Evolutionary conservation across 371 early-diverging fungal species (phyloP).

Genomic region (Mortierella sp.): DNA sequence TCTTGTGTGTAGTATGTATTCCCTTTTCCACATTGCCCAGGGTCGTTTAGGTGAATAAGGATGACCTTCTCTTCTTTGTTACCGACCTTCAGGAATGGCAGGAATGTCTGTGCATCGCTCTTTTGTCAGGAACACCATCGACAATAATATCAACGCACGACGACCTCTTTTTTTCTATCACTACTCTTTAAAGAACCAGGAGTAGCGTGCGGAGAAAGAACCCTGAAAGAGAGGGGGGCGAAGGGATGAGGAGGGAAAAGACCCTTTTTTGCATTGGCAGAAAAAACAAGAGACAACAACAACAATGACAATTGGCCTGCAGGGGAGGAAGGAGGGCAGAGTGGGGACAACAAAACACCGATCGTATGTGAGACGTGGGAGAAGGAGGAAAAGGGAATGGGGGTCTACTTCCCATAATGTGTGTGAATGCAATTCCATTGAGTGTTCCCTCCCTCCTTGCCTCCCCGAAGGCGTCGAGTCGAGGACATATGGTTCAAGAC

Average conservation of each 20-base stretch:
- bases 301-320: neutral
- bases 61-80: neutral
- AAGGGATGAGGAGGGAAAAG: neutral
- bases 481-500: neutral
- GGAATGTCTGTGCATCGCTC: conserved; percentile 11
- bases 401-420: neutral
- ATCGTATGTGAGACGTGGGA: neutral
- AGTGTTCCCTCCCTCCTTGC: neutral
- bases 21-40: conserved; percentile 3
- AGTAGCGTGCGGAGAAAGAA: neutral
- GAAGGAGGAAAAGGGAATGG: neutral
- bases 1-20: neutral
- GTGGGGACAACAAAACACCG: conserved; percentile 4
- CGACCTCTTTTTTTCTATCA: neutral
- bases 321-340: neutral
- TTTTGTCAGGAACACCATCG: conserved; percentile 4
- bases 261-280: neutral
- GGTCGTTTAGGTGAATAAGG: neutral
- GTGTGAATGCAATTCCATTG: neutral
- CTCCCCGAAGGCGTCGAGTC: neutral
- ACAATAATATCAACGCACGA: neutral
- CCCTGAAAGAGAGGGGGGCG: neutral
- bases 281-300: neutral
- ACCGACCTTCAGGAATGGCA: conserved; percentile 7
- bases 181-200: neutral